Conservation (phyloP, 2,329 filamentous ascomycete species). For the Penicillium sp. region DNA sequence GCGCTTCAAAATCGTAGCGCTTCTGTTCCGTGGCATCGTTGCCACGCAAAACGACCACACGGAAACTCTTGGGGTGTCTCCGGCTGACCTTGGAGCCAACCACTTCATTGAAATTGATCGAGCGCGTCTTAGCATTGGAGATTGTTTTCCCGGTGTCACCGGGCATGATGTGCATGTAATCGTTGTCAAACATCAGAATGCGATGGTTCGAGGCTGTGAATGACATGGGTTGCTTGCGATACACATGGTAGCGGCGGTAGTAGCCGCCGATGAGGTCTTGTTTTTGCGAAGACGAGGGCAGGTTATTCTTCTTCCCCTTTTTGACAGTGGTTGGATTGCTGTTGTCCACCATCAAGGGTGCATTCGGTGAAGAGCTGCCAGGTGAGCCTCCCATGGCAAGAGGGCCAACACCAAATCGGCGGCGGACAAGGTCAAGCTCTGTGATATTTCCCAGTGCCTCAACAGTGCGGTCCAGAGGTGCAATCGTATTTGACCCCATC, state of each 20-base stretch:
- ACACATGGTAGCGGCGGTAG: constrained; percentile 65
- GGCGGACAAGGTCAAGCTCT: constrained; percentile 63
- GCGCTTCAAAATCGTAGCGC: constrained; percentile 67
- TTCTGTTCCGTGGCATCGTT: constrained; percentile 66
- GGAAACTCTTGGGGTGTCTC: constrained; percentile 65
- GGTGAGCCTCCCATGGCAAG: constrained; percentile 60
- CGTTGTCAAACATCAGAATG: constrained; percentile 64
- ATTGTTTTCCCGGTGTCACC: constrained; percentile 56
- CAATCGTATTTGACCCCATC: constrained; percentile 63
- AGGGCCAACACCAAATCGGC: constrained; percentile 63
- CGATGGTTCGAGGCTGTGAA: constrained; percentile 64
- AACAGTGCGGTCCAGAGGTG: constrained; percentile 65
- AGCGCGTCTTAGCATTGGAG: constrained; percentile 59
- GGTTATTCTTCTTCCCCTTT: constrained; percentile 47
- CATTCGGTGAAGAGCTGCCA: constrained; percentile 64
- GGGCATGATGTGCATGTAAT: constrained; percentile 68
- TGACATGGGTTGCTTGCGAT: constrained; percentile 66
- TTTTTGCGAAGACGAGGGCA: constrained; percentile 52
- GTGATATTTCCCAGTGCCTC: constrained; percentile 63
- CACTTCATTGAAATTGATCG: constrained; percentile 65
- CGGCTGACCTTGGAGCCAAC: constrained; percentile 66
- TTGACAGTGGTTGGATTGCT: constrained; percentile 27
- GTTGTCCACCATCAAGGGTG: constrained; percentile 59
- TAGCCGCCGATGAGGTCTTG: constrained; percentile 51
- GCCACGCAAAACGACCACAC: constrained; percentile 62